phyloP scores from a whole-genome alignment of 1,284 basidiomycete species.

The Pholiota adiposa region DNA sequence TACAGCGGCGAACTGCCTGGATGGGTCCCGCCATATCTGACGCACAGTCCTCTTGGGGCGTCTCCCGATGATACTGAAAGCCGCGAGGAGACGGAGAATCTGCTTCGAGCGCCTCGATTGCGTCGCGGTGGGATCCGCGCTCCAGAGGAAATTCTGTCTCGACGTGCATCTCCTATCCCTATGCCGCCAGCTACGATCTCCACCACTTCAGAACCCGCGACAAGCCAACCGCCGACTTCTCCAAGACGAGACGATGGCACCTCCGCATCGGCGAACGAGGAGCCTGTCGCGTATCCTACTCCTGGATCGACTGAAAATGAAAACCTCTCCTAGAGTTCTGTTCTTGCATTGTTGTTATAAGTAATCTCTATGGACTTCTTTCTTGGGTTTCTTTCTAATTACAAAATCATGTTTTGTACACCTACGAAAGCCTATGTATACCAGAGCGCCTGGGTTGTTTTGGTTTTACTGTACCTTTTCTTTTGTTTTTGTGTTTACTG shows the following conservation, averaged over 20 bases:
- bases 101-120: slow-evolving; percentile 46
- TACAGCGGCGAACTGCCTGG: slow-evolving; percentile 5
- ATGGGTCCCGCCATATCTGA: slow-evolving; percentile 6
- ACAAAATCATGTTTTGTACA: slow-evolving; percentile 13
- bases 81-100: slow-evolving; percentile 28
- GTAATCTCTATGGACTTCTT: slow-evolving; percentile 2
- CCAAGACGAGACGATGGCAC: slow-evolving; percentile 13
- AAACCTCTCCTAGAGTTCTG: slow-evolving; percentile 30
- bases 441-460: slow-evolving; percentile 17
- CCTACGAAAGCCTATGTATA: slow-evolving; percentile 17
- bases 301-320: slow-evolving; percentile 43
- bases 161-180: slow-evolving; percentile 43
- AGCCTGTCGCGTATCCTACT: slow-evolving; percentile 40
- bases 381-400: neutral
- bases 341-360: slow-evolving; percentile 3
- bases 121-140: slow-evolving; percentile 63
- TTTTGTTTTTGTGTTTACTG: slow-evolving; percentile 5
- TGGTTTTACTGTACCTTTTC: slow-evolving; percentile 9
- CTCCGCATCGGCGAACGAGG: slow-evolving; percentile 23
- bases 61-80: slow-evolving; percentile 20
- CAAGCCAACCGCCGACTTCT: slow-evolving; percentile 6
- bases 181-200: neutral
- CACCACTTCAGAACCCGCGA: slow-evolving; percentile 12
- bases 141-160: slow-evolving; percentile 57
- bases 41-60: neutral